Evolutionary conservation across 2,329 filamentous ascomycete genomes (phyloP), one percentile per base, ranked within the genome.

Genomic region (Clonostachys rhizophaga): DNA sequence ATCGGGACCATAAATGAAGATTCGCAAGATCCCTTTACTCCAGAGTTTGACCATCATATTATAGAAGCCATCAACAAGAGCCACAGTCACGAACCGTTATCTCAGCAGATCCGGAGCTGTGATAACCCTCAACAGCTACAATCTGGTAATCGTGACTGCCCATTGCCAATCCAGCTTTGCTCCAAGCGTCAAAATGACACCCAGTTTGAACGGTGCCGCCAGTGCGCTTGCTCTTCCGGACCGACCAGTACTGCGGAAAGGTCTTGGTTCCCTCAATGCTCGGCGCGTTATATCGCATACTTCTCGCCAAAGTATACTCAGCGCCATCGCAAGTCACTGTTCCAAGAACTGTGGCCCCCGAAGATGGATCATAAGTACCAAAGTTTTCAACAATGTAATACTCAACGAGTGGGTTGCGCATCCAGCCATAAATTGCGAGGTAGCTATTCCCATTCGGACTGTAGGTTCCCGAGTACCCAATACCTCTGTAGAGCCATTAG

Each of bases 141-240:
- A 81, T 77, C 66, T 74, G 69, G 58, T 81, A 81, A 59, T 80
- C 65, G 53, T 70, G 65, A 37, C 52, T 65, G 4, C 77, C 78
- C 11, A 81, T 56, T 24, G 61, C 66, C 58, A 79, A 59, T 5
- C 77, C 76, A n/a, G 59, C 55, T 36, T 65, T 63, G 17, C 59
- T 58, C 78, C 78, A 81, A 8, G 75, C 76, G 53, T 74, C 66
- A 54, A 81, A 79, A 58, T 80, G 76, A 52, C 69, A 72, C 20
- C 58, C 63, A 2, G 68, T 67, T 36, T 69, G 75, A 50, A 82
- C 71, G 7, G 70, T 74, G 5, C 77, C 78, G 46, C 68, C 65
- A 20, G 67, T 65, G 43, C 76, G 68, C 68, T 79, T 78, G 47
- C 52, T 63, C 50, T 65, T 61, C 49, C 76, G 69, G 17, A 80